These are phyloP conservation scores for Tulasnella calospora DNA, from an alignment of 768 basidiomycete species.

Conservation along the genomic window DNA sequence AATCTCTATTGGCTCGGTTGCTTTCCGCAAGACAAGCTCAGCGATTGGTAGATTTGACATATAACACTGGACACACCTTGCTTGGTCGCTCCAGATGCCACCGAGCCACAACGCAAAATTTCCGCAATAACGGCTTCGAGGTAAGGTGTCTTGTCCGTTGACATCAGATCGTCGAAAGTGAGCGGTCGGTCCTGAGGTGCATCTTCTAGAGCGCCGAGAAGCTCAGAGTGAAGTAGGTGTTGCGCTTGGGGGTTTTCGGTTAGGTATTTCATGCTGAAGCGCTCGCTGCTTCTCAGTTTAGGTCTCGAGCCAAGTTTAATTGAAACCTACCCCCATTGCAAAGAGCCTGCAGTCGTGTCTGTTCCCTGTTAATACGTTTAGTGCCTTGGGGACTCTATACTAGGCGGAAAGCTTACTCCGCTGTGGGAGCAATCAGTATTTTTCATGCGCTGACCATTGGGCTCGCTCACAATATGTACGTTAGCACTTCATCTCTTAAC, in stretches of 20 bases:
- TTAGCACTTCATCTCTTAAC: conserved; percentile 6
- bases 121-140: conserved; percentile 11
- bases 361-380: neutral
- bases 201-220: neutral
- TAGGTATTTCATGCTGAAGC: conserved; percentile 3
- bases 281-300: neutral
- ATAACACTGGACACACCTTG: neutral
- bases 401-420: neutral
- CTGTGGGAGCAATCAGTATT: neutral
- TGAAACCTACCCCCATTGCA: conserved; percentile 2
- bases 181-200: neutral
- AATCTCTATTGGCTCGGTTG: neutral
- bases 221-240: neutral
- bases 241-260: neutral
- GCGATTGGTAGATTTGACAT: neutral
- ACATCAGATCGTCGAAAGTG: conserved; percentile 9
- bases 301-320: neutral
- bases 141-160: conserved; percentile 4
- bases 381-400: neutral
- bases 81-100: neutral
- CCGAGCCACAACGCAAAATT: neutral
- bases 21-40: neutral
- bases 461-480: conserved; percentile 9
- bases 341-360: neutral
- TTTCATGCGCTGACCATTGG: neutral